These are phyloP conservation scores for Stramenopiles sp. DNA, from an alignment of 352 stramenopile genomes.

Conservation along the genomic window DNA sequence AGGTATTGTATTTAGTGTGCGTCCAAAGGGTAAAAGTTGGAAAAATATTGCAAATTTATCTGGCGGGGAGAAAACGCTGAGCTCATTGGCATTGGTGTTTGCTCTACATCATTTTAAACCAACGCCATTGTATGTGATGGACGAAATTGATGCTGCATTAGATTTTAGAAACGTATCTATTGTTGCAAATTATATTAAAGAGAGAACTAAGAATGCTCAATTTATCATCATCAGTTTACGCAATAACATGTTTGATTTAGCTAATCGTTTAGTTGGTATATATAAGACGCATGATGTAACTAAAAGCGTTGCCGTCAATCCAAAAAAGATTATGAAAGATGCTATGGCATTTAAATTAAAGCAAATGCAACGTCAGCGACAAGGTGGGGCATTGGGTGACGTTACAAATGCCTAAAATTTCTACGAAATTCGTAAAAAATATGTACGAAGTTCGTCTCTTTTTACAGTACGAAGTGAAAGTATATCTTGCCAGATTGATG, in stretches of 20 bases:
- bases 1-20: conserved; percentile 95
- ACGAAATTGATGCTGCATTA: conserved; percentile 98
- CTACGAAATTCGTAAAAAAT: too few species aligned
- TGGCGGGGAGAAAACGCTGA: conserved; percentile 94
- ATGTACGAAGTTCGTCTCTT: too few species aligned
- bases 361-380: neutral
- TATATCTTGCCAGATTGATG: too few species aligned
- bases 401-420: too few species aligned
- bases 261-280: conserved; percentile 92
- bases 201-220: conserved; percentile 73
- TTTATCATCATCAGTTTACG: conserved; percentile 99
- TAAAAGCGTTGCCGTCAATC: conserved; percentile 81
- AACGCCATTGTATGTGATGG: conserved; percentile 98
- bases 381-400: neutral
- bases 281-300: conserved; percentile 70
- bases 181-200: conserved; percentile 74
- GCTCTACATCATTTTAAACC: conserved; percentile 84
- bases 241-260: conserved; percentile 90
- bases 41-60: conserved; percentile 99
- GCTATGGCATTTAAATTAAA: neutral
- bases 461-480: too few species aligned
- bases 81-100: conserved; percentile 98
- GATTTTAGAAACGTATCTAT: conserved; percentile 90
- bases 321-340: conserved; percentile 10
- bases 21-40: conserved; percentile 98